Base-by-base conservation (phyloP, 2,329 filamentous ascomycete species). In the Ramichloridium luteum region DNA sequence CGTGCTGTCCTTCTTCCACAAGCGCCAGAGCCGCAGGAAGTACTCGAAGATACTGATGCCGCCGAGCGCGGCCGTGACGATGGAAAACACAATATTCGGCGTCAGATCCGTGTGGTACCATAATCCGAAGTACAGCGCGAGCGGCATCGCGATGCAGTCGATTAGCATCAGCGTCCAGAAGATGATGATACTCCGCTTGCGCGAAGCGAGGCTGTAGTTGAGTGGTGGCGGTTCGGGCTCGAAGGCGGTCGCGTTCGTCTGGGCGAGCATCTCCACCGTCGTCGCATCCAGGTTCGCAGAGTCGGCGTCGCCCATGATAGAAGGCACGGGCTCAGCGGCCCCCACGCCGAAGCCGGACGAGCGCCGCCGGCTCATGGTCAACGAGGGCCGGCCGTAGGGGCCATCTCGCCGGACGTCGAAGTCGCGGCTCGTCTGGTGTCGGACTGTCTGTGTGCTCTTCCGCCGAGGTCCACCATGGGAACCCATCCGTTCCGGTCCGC, bases 111-210 rank as follows among this genome's bases (percentile, higher is more conserved):
- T 67, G 39, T 60, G 61, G 40, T 74, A 74, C 67, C 68, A 74
- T 22, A 77, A 57, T 29, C 65, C 60, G 57, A 70, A 77, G 54
- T 76, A 77, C 2, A 77, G 58, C 3, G 60, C 64, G 36, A 76
- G 60, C 12, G 72, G 72, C 53, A 73, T 68, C 35, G 59, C 64
- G 37, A 73, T 57, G 30, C 65, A 70, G 53, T 77, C 72, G 36
- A 75, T 45, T 13, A 75, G 48, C 34, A 75, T 71, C 25, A 77
- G 49, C 1, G 57, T 56, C 72, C 72, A 76, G 55, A 76, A 76
- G 39, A 70, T 54, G 22, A 62, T 55, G 38, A 76, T 73, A 18
- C 63, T 58, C 52, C 63, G 65, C 46, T 71, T 72, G 27, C 72
- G 57, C 6, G 61, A 54, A 29, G 60, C 61, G 25, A 74, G 50